phyloP scores from a whole-genome alignment of 352 stramenopile species.

The Globisporangium orthogonon region DNA sequence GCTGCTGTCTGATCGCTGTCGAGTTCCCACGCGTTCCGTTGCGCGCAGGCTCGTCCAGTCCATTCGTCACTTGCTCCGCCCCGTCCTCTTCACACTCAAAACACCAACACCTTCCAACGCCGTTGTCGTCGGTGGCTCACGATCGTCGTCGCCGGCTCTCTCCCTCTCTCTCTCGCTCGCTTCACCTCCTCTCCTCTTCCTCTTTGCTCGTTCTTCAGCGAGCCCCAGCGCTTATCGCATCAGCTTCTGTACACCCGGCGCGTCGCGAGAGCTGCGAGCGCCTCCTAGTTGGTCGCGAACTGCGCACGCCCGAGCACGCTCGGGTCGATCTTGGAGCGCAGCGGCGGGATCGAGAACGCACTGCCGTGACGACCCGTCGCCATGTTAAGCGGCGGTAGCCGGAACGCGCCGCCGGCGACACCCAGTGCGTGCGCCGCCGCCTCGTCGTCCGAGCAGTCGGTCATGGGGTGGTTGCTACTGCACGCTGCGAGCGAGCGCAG shows the following conservation, averaged over 20 bases:
- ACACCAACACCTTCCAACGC: not conserved
- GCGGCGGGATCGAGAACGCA: conserved; percentile 58
- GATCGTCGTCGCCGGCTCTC: not conserved
- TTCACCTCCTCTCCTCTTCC: not conserved
- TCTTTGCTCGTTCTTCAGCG: not conserved
- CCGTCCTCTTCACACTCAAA: not conserved
- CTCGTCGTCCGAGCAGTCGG: conserved; percentile 20
- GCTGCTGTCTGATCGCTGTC: not conserved
- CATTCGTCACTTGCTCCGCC: not conserved
- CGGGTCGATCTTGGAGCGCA: conserved; percentile 74
- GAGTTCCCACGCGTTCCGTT: conserved; percentile 35
- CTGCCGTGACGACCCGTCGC: conserved; percentile 20
- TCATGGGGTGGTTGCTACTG: conserved; percentile 3
- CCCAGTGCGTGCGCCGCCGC: conserved; percentile 20
- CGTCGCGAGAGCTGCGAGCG: not conserved
- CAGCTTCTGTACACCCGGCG: not conserved
- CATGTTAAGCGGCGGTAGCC: conserved; percentile 59
- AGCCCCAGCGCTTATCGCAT: not conserved
- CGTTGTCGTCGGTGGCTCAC: not conserved
- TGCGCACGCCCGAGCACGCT: conserved; percentile 50
- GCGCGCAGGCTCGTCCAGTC: conserved; percentile 10
- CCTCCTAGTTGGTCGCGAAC: conserved; percentile 40
- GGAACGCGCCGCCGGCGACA: conserved; percentile 19
- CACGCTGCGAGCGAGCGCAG: conserved; percentile 11
- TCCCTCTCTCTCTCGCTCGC: not conserved